A percentile compares a stretch with the other conserved stretches of the same genome.
Evolutionary conservation across 805 yeast species (phyloP).

Genomic region (Starmerella etchellsii): DNA sequence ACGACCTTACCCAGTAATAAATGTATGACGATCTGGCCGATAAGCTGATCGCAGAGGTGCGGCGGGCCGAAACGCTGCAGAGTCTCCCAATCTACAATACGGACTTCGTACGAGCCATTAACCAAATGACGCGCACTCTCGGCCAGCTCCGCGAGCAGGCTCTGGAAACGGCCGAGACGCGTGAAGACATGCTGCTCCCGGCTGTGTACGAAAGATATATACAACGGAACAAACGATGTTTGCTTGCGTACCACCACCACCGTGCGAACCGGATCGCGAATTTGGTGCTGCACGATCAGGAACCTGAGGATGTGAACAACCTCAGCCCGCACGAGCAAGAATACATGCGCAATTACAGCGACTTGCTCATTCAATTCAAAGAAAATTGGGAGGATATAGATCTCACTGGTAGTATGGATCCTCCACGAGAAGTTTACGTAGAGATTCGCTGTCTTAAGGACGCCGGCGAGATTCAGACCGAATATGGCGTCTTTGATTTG

Average conservation of each 20-base stretch:
- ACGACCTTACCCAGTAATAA: too few species aligned
- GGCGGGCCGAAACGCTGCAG: constrained; percentile 56
- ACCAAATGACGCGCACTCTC: constrained; percentile 49
- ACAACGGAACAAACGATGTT: constrained; percentile 80
- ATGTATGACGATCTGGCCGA: constrained; percentile 88
- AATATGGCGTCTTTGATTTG: constrained; percentile 81
- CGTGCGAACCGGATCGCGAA: constrained; percentile 57
- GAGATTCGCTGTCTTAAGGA: constrained; percentile 88
- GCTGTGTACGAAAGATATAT: constrained; percentile 63
- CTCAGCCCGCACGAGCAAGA: constrained; percentile 70
- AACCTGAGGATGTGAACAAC: constrained; percentile 30
- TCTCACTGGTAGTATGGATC: constrained; percentile 74
- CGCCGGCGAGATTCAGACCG: constrained; percentile 96
- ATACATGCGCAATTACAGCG: constrained; percentile 57
- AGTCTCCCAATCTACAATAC: constrained; percentile 58
- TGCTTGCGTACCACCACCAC: constrained; percentile 67
- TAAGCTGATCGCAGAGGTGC: constrained; percentile 75
- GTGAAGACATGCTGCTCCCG: constrained; percentile 27
- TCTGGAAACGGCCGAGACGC: constrained; percentile 38
- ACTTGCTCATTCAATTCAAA: constrained; percentile 60
- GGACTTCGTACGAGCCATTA: constrained; percentile 53
- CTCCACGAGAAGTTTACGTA: constrained; percentile 82
- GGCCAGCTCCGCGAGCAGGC: constrained; percentile 35
- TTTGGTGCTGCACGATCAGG: constrained; percentile 49
- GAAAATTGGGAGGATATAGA: constrained; percentile 74